These are phyloP conservation scores for Penicillium paxilli DNA, from an alignment of 495 filamentous ascomycete species.

Conservation along the genomic window DNA sequence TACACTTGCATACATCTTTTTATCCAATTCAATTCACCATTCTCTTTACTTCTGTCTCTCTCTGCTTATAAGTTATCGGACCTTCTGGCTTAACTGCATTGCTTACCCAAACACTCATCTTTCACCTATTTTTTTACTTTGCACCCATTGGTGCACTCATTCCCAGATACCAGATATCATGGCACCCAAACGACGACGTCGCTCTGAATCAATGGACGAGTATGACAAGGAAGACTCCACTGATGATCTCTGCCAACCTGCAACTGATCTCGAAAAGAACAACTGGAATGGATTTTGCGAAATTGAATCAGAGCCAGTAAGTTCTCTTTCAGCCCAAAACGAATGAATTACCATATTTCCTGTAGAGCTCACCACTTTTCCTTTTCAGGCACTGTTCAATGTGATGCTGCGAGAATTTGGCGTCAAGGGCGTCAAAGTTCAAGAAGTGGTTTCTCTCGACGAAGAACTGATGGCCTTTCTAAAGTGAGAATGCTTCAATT, in stretches of 20 bases:
- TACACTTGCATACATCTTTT: no score
- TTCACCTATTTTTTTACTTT: no score
- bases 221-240: constrained; percentile 7
- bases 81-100: no score
- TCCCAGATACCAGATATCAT: not conserved
- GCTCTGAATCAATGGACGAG: constrained; percentile 17
- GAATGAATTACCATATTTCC: no score
- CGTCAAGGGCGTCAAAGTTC: constrained; percentile 68
- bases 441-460: constrained; percentile 78
- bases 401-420: constrained; percentile 78
- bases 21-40: no score
- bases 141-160: no score
- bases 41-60: no score
- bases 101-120: no score
- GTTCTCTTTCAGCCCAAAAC: constrained; percentile 16
- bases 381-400: constrained; percentile 72
- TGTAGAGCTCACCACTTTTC: not conserved
- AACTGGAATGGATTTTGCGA: constrained; percentile 81
- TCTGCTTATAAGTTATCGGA: no score
- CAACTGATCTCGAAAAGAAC: constrained; percentile 41
- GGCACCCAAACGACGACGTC: constrained; percentile 34
- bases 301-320: constrained; percentile 86
- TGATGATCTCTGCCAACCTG: constrained; percentile 35
- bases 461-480: constrained; percentile 63
- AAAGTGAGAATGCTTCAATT: constrained; percentile 46